A percentile compares a stretch with the other conserved stretches of the same genome.
Evolutionary conservation across 1,284 basidiomycete genomes (phyloP).

Genomic region (Rhodotorula sp.): DNA sequence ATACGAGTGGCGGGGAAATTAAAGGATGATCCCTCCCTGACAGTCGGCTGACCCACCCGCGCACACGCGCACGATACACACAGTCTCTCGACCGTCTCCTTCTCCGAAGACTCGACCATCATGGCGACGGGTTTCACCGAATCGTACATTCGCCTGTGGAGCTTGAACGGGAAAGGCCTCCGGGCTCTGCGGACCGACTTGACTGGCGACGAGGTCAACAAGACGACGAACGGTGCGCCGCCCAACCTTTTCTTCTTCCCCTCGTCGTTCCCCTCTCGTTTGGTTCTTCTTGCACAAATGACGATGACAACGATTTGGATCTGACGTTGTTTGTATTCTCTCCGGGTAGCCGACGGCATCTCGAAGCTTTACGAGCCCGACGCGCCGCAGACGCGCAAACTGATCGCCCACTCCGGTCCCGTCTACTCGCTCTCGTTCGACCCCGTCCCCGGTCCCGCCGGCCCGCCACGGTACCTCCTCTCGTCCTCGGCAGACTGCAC

Average conservation of each 20-base stretch:
- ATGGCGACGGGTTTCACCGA: conserved; percentile 96
- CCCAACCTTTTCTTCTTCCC: neutral
- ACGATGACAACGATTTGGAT: too few species aligned
- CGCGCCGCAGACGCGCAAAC: conserved; percentile 75
- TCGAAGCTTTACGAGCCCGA: conserved; percentile 71
- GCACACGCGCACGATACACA: too few species aligned
- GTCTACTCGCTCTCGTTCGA: conserved; percentile 95
- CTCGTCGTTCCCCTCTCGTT: neutral
- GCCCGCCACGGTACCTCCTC: conserved; percentile 79
- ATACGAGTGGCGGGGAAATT: too few species aligned
- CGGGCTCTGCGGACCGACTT: conserved; percentile 74
- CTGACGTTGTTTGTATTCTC: neutral
- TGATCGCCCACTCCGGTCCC: conserved; percentile 94
- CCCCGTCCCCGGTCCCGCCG: conserved; percentile 79
- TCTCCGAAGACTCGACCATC: conserved; percentile 88
- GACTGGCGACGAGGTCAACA: conserved; percentile 60
- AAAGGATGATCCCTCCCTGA: too few species aligned
- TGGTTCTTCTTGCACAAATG: too few species aligned
- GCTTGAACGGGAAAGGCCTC: conserved; percentile 85
- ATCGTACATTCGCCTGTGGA: conserved; percentile 94
- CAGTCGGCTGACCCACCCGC: too few species aligned
- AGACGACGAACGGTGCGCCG: conserved; percentile 57
- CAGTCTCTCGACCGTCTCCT: conserved; percentile 80
- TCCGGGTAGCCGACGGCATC: conserved; percentile 51
- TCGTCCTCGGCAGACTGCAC: conserved; percentile 94